phyloP scores from a whole-genome alignment of 768 basidiomycete genomes.

The Naematelia encephala region DNA sequence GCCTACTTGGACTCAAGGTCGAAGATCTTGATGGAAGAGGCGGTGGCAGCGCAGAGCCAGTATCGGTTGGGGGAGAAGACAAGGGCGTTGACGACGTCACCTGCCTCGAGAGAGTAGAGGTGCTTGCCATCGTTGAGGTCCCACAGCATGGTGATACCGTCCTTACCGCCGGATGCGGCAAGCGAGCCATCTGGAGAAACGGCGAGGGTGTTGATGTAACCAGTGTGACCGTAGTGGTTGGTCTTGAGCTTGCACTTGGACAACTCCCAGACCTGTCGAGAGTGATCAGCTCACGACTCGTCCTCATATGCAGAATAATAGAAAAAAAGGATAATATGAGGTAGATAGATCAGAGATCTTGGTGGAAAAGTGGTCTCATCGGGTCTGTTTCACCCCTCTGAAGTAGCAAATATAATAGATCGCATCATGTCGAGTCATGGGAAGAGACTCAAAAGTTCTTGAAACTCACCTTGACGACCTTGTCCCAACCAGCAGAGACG shows the following conservation, averaged over 20 bases:
- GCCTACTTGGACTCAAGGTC: conserved; percentile 98
- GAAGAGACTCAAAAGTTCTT: no score
- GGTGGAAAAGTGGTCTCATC: conserved; percentile 76
- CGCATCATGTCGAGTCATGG: conserved; percentile 52
- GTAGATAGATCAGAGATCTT: conserved; percentile 67
- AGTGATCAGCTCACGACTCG: conserved; percentile 1
- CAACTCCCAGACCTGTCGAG: conserved; percentile 90
- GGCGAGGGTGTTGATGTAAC: conserved; percentile 97
- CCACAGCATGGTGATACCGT: conserved; percentile 99
- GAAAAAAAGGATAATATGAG: conserved; percentile 24
- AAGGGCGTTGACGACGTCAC: conserved; percentile 96
- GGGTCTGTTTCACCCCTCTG: conserved; percentile 62
- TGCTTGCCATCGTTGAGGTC: conserved; percentile 99
- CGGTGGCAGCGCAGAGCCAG: conserved; percentile 99
- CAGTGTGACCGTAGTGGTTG: conserved; percentile 99
- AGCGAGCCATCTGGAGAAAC: conserved; percentile 98
- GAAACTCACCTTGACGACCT: conserved; percentile 89
- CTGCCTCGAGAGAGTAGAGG: conserved; percentile 98
- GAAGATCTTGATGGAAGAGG: conserved; percentile 97
- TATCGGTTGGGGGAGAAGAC: conserved; percentile 99
- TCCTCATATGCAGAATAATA: background rate
- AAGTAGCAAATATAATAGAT: conserved; percentile 81
- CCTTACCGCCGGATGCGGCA: conserved; percentile 98
- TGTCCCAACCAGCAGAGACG: conserved; percentile 99
- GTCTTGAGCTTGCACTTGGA: conserved; percentile 99